These are phyloP conservation scores for Zygosaccharomyces pseudobailii DNA, from an alignment of 1,139 yeast species.

Conservation along the genomic window DNA sequence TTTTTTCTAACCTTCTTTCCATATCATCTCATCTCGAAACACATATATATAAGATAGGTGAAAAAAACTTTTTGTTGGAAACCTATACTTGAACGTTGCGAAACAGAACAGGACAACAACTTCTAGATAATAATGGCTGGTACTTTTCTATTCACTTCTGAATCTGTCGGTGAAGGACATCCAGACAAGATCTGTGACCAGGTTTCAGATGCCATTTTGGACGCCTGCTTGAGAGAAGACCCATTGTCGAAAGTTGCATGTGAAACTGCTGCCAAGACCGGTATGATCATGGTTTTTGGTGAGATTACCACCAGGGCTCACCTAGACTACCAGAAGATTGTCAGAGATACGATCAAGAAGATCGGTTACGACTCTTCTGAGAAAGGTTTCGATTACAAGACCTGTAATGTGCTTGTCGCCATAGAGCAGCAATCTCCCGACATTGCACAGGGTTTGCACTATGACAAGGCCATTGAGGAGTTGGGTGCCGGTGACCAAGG, in stretches of 20 bases:
- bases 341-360: slow-evolving; percentile 97
- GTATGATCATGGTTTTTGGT: slow-evolving; percentile 98
- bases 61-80: slow-evolving; percentile 1
- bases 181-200: slow-evolving; percentile 99
- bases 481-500: slow-evolving; percentile 99
- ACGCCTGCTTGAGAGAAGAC: slow-evolving; percentile 93
- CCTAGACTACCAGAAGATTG: slow-evolving; percentile 92
- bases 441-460: slow-evolving; percentile 98
- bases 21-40: not conserved
- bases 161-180: slow-evolving; percentile 98
- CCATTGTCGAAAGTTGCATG: slow-evolving; percentile 98
- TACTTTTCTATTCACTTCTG: slow-evolving; percentile 83
- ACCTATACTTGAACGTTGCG: not conserved
- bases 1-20: not conserved
- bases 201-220: slow-evolving; percentile 96
- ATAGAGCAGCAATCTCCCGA: slow-evolving; percentile 99
- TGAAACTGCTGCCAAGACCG: slow-evolving; percentile 98
- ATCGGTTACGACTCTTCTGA: slow-evolving; percentile 96
- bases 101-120: not conserved
- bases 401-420: slow-evolving; percentile 98
- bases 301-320: slow-evolving; percentile 96
- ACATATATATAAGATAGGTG: slow-evolving; percentile 1
- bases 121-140: slow-evolving; percentile 32
- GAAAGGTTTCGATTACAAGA: slow-evolving; percentile 98
- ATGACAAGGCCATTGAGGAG: slow-evolving; percentile 93